Evolutionary conservation across 139 green algal species (phyloP).

Genomic region (Coccomyxa sp.): DNA sequence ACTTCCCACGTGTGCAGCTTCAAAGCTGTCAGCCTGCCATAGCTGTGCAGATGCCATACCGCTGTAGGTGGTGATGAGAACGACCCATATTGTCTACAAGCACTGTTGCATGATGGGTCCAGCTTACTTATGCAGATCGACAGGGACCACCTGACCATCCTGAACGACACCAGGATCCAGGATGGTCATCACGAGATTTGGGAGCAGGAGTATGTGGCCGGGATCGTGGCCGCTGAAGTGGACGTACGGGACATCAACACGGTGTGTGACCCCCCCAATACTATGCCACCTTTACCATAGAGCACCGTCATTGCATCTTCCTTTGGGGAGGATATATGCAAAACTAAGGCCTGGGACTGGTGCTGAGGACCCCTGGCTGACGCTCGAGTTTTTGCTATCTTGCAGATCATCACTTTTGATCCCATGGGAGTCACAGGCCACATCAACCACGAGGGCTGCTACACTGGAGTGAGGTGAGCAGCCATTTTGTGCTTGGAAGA

Average conservation of each 20-base stretch:
- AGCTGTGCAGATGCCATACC: no score
- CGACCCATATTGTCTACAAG: no score
- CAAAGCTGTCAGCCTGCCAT: no score
- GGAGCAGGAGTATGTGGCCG: slow-evolving; percentile 26
- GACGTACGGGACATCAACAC: not conserved
- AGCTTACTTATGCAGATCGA: slow-evolving; percentile 15
- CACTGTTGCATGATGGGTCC: no score
- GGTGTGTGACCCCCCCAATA: not conserved
- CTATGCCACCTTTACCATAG: not conserved
- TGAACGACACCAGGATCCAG: slow-evolving; percentile 28
- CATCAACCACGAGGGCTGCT: slow-evolving; percentile 34
- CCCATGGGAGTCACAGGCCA: slow-evolving; percentile 43
- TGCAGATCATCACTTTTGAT: slow-evolving; percentile 57
- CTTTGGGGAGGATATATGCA: no score
- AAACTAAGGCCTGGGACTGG: no score
- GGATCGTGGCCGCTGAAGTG: not conserved
- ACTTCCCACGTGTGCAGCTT: no score
- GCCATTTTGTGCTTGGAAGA: no score
- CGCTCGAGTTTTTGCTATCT: not conserved
- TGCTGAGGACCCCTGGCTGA: not conserved
- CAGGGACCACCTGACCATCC: slow-evolving; percentile 5
- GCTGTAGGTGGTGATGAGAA: no score
- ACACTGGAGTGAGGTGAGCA: slow-evolving; percentile 6
- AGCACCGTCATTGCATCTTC: no score
- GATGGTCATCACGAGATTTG: slow-evolving; percentile 30